Evolutionary conservation across 495 filamentous ascomycete species (phyloP).

Genomic region (Parathielavia appendiculata): DNA sequence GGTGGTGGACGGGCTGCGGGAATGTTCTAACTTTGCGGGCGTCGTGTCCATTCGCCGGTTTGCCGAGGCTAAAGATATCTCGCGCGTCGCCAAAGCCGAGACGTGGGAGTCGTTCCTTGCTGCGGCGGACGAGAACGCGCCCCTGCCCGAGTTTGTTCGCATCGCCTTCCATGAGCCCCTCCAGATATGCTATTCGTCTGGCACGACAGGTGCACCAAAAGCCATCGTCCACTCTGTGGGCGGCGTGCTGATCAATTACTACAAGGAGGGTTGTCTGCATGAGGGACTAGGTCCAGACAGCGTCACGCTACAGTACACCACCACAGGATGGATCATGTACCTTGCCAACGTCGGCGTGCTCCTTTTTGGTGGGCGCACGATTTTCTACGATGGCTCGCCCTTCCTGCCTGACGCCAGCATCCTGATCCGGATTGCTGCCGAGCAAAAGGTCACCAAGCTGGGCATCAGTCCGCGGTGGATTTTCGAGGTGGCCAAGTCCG

Average conservation of each 20-base stretch:
- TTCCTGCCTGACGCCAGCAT: conserved; percentile 60
- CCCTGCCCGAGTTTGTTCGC: conserved; percentile 48
- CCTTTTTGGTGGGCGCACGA: conserved; percentile 49
- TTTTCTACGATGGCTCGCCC: conserved; percentile 75
- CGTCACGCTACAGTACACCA: conserved; percentile 55
- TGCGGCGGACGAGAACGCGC: conserved; percentile 33
- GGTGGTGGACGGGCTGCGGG: conserved; percentile 55
- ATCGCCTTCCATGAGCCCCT: conserved; percentile 64
- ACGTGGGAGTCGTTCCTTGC: conserved; percentile 51
- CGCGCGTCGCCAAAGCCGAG: conserved; percentile 47
- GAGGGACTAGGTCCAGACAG: conserved; percentile 44
- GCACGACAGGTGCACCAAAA: conserved; percentile 70
- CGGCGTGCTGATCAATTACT: conserved; percentile 51
- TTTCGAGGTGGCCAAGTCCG: conserved; percentile 58
- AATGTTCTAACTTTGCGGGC: conserved; percentile 55
- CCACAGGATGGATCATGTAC: conserved; percentile 87
- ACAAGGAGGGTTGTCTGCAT: conserved; percentile 61
- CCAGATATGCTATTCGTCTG: conserved; percentile 65
- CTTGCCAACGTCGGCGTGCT: conserved; percentile 51
- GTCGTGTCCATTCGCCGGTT: conserved; percentile 65
- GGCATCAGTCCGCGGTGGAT: conserved; percentile 73
- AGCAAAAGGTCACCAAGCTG: conserved; percentile 56
- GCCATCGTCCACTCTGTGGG: conserved; percentile 69
- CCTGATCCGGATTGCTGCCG: conserved; percentile 53
- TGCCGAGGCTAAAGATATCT: conserved; percentile 53